Evolutionary conservation across 805 yeast genomes (phyloP).

Genomic region (Kodamaea nitidulidarum): DNA sequence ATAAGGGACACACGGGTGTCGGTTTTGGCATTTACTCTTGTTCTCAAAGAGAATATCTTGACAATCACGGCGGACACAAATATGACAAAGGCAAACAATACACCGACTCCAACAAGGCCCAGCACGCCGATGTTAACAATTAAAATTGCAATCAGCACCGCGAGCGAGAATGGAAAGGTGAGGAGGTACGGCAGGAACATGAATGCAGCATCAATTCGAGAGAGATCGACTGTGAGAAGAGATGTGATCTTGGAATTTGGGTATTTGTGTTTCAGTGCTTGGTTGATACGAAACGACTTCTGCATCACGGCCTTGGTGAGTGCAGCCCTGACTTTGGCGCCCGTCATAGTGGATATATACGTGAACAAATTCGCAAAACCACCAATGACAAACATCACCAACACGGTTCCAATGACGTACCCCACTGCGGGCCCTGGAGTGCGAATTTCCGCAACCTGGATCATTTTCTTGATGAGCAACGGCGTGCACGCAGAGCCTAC

Average conservation of each 20-base stretch:
- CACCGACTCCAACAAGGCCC: conserved; percentile 25
- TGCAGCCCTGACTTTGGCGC: conserved; percentile 25
- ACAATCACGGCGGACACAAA: conserved; percentile 46
- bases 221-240: conserved; percentile 26
- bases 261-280: conserved; percentile 18
- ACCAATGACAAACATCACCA: conserved; percentile 22
- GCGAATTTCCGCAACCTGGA: conserved; percentile 29
- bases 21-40: conserved; percentile 55
- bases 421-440: conserved; percentile 38
- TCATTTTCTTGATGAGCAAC: conserved; percentile 34
- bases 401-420: conserved; percentile 36
- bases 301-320: conserved; percentile 23
- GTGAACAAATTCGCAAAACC: conserved; percentile 23
- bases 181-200: conserved; percentile 25
- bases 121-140: conserved; percentile 21
- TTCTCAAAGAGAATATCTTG: conserved; percentile 44
- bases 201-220: conserved; percentile 25
- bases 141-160: conserved; percentile 22
- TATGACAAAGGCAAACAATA: conserved; percentile 26
- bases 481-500: conserved; percentile 31
- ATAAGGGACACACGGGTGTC: conserved; percentile 73
- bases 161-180: conserved; percentile 23
- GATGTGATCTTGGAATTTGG: conserved; percentile 24
- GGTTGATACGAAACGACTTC: conserved; percentile 21
- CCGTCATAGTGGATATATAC: conserved; percentile 22